Percentiles rank a stretch among this genome's conserved stretches.
phyloP scores from a whole-genome alignment of 1,284 basidiomycete species.

The Cryptococcus sp. region DNA sequence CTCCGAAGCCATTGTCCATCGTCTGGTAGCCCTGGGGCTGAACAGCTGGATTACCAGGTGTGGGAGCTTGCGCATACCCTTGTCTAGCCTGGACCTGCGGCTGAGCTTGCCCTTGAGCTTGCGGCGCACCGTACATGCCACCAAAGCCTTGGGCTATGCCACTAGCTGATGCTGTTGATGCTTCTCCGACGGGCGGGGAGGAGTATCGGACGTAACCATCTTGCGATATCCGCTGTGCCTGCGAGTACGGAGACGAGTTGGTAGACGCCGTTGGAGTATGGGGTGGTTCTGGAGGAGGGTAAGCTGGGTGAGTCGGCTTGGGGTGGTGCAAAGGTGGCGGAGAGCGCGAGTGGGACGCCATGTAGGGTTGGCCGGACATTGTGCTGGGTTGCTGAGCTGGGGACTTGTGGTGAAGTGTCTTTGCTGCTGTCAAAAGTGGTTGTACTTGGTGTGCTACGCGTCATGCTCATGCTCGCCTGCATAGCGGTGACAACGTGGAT shows the following conservation, averaged over 20 bases:
- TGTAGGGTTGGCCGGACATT: slow-evolving; percentile 46
- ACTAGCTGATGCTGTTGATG: neutral
- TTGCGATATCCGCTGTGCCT: slow-evolving; percentile 55
- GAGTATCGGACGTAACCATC: slow-evolving; percentile 52
- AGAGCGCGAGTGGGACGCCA: slow-evolving; percentile 57
- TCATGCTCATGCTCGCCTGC: too few species aligned
- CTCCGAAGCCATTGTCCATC: slow-evolving; percentile 29
- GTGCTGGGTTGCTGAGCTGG: slow-evolving; percentile 1
- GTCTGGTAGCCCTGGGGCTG: slow-evolving; percentile 57
- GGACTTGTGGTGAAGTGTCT: too few species aligned
- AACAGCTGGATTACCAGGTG: slow-evolving; percentile 54
- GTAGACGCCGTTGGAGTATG: slow-evolving; percentile 62
- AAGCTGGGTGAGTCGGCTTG: slow-evolving; percentile 84
- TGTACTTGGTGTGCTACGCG: neutral
- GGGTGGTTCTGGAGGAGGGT: slow-evolving; percentile 80
- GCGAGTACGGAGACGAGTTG: slow-evolving; percentile 47
- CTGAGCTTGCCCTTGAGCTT: slow-evolving; percentile 1
- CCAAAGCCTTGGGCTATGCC: neutral
- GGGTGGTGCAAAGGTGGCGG: slow-evolving; percentile 84
- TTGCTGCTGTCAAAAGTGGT: too few species aligned
- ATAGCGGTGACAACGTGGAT: too few species aligned
- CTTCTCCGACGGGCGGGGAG: slow-evolving; percentile 49
- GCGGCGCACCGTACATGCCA: neutral
- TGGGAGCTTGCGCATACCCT: slow-evolving; percentile 19
- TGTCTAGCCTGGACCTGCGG: slow-evolving; percentile 14